phyloP scores from a whole-genome alignment of 768 basidiomycete genomes.

The Gymnopilus junonius region DNA sequence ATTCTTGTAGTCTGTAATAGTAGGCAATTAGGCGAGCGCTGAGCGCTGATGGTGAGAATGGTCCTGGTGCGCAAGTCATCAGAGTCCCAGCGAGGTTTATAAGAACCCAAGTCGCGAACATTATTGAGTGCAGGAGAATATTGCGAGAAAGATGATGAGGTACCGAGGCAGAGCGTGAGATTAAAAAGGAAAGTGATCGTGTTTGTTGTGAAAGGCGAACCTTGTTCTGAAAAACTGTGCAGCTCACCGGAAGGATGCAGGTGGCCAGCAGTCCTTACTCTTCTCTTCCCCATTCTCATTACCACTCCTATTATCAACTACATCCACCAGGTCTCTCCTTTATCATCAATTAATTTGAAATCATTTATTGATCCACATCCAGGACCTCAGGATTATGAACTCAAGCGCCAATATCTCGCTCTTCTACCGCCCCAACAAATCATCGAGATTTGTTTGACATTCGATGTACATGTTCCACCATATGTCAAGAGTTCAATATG shows the following conservation, averaged over 20 bases:
- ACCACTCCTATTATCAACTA: constrained; percentile 23
- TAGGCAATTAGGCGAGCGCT: too few species aligned
- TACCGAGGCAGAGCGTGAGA: constrained; percentile 15
- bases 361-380: constrained; percentile 20
- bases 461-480: constrained; percentile 69
- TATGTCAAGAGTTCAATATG: constrained; percentile 71
- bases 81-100: too few species aligned
- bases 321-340: constrained; percentile 26
- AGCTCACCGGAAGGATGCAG: constrained; percentile 70
- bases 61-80: too few species aligned
- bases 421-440: constrained; percentile 71
- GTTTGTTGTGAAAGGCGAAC: constrained; percentile 41
- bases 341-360: neutral
- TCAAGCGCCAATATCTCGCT: constrained; percentile 74
- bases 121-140: neutral
- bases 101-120: too few species aligned
- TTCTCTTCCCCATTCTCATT: constrained; percentile 35
- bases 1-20: too few species aligned
- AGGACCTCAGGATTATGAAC: constrained; percentile 55
- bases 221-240: constrained; percentile 76
- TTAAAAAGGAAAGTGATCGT: neutral
- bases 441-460: constrained; percentile 78
- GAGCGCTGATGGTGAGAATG: too few species aligned
- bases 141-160: neutral
- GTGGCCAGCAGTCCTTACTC: constrained; percentile 43